Evolutionary conservation across 73 alveolate genomes (phyloP).

Genomic region (Paramecium octaurelia): DNA sequence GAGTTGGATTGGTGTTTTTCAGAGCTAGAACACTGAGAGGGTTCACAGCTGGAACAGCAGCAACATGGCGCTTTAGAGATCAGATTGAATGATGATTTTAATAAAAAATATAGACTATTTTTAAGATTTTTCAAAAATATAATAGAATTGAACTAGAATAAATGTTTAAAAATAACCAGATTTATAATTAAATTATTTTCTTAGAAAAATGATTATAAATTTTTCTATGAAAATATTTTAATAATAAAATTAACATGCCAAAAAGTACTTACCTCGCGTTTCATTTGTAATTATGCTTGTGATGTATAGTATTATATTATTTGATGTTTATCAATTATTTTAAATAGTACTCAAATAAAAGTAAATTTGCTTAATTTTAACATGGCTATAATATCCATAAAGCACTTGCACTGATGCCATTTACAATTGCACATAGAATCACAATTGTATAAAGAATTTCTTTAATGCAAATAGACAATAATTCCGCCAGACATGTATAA

Average conservation of each 20-base stretch:
- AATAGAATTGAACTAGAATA: neutral
- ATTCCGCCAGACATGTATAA: no score
- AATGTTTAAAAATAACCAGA: neutral
- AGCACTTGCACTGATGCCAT: no score
- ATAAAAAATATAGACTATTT: neutral
- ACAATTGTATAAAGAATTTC: no score
- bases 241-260: no score
- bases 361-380: no score
- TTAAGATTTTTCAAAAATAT: neutral
- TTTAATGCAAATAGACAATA: no score
- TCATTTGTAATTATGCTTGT: constrained; percentile 23
- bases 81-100: neutral
- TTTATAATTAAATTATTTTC: neutral
- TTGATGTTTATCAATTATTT: no score
- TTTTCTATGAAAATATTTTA: neutral
- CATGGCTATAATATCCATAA: no score
- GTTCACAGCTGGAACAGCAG: constrained; percentile 20
- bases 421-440: no score
- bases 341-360: no score
- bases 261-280: constrained; percentile 46
- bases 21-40: constrained; percentile 5
- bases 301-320: no score
- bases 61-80: constrained; percentile 7
- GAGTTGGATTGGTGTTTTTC: neutral
- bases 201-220: neutral